Base-by-base conservation (phyloP, 805 yeast genomes). In the Metschnikowia hibisci region DNA sequence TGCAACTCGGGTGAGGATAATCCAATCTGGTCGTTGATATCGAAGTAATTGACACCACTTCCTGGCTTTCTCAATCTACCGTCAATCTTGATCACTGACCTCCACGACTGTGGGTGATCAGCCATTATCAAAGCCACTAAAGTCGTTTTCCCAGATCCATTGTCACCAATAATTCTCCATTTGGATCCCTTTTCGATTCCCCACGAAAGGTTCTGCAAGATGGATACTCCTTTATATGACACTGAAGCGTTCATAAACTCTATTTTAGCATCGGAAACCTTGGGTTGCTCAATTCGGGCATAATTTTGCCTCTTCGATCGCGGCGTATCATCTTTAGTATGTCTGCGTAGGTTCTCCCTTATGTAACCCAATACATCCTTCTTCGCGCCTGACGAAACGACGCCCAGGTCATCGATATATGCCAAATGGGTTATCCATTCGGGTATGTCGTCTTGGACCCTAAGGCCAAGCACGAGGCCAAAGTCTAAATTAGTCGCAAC, bases 101-200 rank as follows among this genome's bases (percentile, higher is more conserved):
- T 82, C 98, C 98, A 91, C 2, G 96, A 82, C 63, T 91, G 96
- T 1, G 99, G 99, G 60, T 91, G 99, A 55, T 91, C 99, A 4
- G 96, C 89, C 0, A 96, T 89, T 23, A 91, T 71, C 35, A 93
- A 61, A 2, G 97, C 80, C 12, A 93, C 63, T 18, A 91, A 64
- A 0, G 99, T 93, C 1, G 96, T 86, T 61, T 91, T 91, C 0
- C 99, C 99, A 0, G 95, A 76, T 1, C 99, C 99, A 52, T 93
- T 91, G 45, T 80, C 78, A 2, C 99, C 99, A 44, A 84, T 69
- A 25, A 91, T 73, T 58, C 93, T 95, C 95, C 97, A 88, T 55
- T 78, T 82, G 29, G 87, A 85, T 4, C 95, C 95, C 33, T 68
- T 69, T 3, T 69, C 66, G 10, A 89, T 82, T 6, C 63, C 65